phyloP scores from a whole-genome alignment of 2,329 filamentous ascomycete genomes.

The Fusarium equiseti region DNA sequence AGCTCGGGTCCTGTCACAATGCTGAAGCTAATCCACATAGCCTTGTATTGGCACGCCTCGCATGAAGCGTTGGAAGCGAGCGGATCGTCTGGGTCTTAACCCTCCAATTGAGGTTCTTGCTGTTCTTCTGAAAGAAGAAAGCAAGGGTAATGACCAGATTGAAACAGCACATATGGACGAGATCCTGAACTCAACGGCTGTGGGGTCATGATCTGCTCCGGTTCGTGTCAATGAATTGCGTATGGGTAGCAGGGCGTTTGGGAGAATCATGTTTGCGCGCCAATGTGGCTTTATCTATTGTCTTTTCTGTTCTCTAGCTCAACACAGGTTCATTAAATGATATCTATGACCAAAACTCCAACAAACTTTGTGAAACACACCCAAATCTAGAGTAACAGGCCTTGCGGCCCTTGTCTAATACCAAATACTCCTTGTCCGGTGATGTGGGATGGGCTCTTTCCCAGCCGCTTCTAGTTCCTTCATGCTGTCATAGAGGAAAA shows the following conservation, averaged over 20 bases:
- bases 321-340: constrained; percentile 12
- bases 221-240: constrained; percentile 16
- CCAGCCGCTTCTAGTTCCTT: constrained; percentile 81
- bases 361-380: constrained; percentile 7
- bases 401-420: constrained; percentile 66
- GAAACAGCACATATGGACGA: constrained; percentile 83
- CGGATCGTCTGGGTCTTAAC: constrained; percentile 82
- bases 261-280: constrained; percentile 29
- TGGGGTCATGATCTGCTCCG: constrained; percentile 50
- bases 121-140: constrained; percentile 80
- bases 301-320: constrained; percentile 29
- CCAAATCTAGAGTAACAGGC: constrained; percentile 14
- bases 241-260: constrained; percentile 42
- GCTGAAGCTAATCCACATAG: constrained; percentile 50
- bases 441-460: constrained; percentile 75
- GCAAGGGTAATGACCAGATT: constrained; percentile 63
- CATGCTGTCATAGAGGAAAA: constrained; percentile 95
- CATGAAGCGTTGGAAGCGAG: constrained; percentile 87
- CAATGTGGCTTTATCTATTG: constrained; percentile 36
- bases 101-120: constrained; percentile 93
- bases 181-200: constrained; percentile 64
- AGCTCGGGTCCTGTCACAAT: background rate
- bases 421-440: constrained; percentile 94
- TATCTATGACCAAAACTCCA: constrained; percentile 39
- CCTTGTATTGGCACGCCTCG: constrained; percentile 89